Conservation (phyloP, 2,329 filamentous ascomycete species). For the Botrytis elliptica region DNA sequence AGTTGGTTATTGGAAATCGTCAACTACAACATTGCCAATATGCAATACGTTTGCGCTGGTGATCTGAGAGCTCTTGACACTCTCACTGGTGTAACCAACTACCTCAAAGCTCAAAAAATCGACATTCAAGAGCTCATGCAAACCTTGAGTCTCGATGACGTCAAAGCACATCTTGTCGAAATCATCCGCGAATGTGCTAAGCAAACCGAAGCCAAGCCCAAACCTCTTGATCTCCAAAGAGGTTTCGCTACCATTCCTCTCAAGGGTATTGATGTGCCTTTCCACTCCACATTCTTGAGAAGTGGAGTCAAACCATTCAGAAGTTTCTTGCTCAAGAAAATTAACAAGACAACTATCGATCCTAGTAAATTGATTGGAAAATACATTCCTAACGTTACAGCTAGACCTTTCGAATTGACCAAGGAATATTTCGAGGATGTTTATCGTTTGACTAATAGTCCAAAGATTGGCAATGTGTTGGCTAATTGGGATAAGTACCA, state of each 20-base stretch:
- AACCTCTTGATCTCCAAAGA: constrained; percentile 84
- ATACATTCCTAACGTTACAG: constrained; percentile 98
- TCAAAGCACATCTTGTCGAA: constrained; percentile 83
- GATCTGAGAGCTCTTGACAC: constrained; percentile 71
- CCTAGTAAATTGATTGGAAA: constrained; percentile 95
- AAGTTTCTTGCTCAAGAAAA: constrained; percentile 98
- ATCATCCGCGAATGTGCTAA: constrained; percentile 89
- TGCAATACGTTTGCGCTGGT: constrained; percentile 72
- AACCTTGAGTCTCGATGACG: constrained; percentile 81
- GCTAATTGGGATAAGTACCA: constrained; percentile 42
- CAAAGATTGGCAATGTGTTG: constrained; percentile 39
- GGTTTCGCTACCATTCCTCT: constrained; percentile 97
- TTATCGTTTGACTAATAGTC: constrained; percentile 79
- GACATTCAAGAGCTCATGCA: constrained; percentile 93
- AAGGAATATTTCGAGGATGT: constrained; percentile 99
- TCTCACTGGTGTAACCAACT: constrained; percentile 74
- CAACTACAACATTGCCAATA: constrained; percentile 80
- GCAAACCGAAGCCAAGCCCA: constrained; percentile 83
- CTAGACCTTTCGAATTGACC: constrained; percentile 89
- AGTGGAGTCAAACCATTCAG: constrained; percentile 99
- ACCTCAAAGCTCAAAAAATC: constrained; percentile 93
- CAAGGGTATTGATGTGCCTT: constrained; percentile 95
- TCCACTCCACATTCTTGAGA: constrained; percentile 97
- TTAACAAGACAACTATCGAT: constrained; percentile 98
- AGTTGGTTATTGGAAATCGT: constrained; percentile 98